Evolutionary conservation across 495 filamentous ascomycete genomes (phyloP), one percentile per base, ranked within the genome.

Genomic region (Penicillium flavigenum): DNA sequence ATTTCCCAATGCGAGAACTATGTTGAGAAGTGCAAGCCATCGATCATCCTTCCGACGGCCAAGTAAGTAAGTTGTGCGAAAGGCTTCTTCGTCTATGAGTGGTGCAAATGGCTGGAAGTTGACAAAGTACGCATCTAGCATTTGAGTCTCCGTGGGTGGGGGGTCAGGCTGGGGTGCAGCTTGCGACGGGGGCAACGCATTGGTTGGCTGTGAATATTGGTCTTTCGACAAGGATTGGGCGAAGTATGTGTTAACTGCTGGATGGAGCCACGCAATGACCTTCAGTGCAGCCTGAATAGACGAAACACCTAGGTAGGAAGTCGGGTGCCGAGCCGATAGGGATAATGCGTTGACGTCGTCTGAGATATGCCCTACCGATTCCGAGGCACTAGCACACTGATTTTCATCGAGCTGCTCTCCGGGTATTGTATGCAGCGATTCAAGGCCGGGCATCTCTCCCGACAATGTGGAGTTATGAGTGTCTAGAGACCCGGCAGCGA

Each of bases 261-360:
- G 79, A 63, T 20, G 79, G 68, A 56, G 79, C 73, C 22, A 81
- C 72, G 49, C 46, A 34, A 68, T 68, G 44, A 63, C 60, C 36
- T 62, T 60, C 34, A 88, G 76, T 1, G 81, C 82, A 36, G 75
- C 76, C 41, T 81, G 68, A 6, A 84, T 76, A 22, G 86, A 90
- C 0, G 86, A 88, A 20, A 86, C 79, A 16, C 87, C 87, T 1
- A 89, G 77, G 63, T 89, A 90, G 5, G 87, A 89, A 10, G 85
- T 79, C 51, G 85, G 81, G 38, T 60, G 54, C 24, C 61, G 61
- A 14, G 42, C 36, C 2, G 80, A 73, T 61, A 87, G 76, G 20
- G 85, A 87, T 1, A 89, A 75, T 0, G 81, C 84, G 68, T 89
- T 89, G 39, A 90, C 85, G 67, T 90, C 87, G 65, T 90, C 87